These are phyloP conservation scores for Arthrobotrys entomopaga DNA, from an alignment of 2,329 filamentous ascomycete genomes.

Conservation along the genomic window DNA sequence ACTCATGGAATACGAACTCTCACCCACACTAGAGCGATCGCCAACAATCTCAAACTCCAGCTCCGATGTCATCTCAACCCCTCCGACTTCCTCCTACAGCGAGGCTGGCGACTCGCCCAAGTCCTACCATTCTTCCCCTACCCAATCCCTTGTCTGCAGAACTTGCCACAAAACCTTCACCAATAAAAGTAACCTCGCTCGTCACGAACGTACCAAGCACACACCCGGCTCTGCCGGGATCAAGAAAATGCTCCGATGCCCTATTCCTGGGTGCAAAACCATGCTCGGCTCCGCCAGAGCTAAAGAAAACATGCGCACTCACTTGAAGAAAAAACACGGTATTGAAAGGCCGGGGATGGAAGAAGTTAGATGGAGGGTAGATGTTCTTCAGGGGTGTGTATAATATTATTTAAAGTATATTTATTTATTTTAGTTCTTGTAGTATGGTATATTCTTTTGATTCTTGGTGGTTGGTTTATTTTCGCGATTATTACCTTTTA, in stretches of 20 bases:
- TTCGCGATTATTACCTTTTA: conserved; percentile 7
- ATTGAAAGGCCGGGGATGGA: conserved; percentile 48
- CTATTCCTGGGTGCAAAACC: conserved; percentile 48
- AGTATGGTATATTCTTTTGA: conserved; percentile 22
- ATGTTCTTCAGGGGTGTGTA: conserved; percentile 39
- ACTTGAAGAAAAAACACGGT: conserved; percentile 51
- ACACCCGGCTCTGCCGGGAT: conserved; percentile 16
- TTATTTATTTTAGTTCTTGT: conserved; percentile 15
- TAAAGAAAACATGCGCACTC: conserved; percentile 52
- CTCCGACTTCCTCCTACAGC: conserved; percentile 31
- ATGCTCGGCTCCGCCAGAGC: conserved; percentile 40
- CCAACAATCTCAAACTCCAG: conserved; percentile 19
- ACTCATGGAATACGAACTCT: conserved; percentile 42
- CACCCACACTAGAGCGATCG: conserved; percentile 30
- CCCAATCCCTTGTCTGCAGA: conserved; percentile 38
- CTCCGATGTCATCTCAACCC: conserved; percentile 22
- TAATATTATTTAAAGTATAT: conserved; percentile 31
- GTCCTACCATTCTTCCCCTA: conserved; percentile 23
- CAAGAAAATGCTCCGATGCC: conserved; percentile 43
- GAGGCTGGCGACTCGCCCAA: conserved; percentile 48
- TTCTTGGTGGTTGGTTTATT: conserved; percentile 26
- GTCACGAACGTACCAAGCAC: conserved; percentile 50
- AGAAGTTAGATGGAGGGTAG: conserved; percentile 50
- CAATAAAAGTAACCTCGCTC: conserved; percentile 52
- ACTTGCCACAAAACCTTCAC: conserved; percentile 46